A percentile compares a stretch with the other conserved stretches of the same genome.
Conservation (phyloP, 306 rosid species). For the Fragaria ananassa region DNA sequence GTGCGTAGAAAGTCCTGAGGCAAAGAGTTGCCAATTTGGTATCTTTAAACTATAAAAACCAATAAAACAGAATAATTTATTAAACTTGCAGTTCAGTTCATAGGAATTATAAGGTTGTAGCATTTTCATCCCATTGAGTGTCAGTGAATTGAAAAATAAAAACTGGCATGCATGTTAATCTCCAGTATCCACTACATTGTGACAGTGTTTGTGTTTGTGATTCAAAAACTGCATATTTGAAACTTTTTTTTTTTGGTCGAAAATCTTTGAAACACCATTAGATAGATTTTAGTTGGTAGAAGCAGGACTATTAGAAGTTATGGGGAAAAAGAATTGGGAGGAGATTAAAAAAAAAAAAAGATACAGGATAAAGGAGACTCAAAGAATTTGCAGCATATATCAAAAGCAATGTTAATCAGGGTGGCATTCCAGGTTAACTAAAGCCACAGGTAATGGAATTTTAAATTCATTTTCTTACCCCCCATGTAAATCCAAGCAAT, state of each 20-base stretch:
- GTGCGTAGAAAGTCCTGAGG: neutral
- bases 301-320: neutral
- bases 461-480: slow-evolving; percentile 17
- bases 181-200: neutral
- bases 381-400: neutral
- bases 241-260: too few relatives aligned
- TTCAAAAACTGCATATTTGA: neutral
- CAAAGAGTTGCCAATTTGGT: neutral
- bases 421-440: neutral
- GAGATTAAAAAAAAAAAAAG: neutral
- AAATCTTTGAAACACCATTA: neutral
- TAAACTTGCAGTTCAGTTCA: neutral
- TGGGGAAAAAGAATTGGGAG: neutral
- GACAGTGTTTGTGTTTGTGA: neutral
- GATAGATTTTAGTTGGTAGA: neutral
- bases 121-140: neutral
- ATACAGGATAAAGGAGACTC: neutral
- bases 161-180: neutral
- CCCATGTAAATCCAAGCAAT: slow-evolving; percentile 3
- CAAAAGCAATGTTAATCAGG: neutral
- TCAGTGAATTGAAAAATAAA: neutral
- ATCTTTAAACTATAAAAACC: neutral
- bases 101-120: neutral
- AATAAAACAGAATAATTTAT: neutral
- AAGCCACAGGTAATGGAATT: neutral